Conservation (phyloP, 2,329 filamentous ascomycete genomes). For the Fonsecaea pedrosoi region DNA sequence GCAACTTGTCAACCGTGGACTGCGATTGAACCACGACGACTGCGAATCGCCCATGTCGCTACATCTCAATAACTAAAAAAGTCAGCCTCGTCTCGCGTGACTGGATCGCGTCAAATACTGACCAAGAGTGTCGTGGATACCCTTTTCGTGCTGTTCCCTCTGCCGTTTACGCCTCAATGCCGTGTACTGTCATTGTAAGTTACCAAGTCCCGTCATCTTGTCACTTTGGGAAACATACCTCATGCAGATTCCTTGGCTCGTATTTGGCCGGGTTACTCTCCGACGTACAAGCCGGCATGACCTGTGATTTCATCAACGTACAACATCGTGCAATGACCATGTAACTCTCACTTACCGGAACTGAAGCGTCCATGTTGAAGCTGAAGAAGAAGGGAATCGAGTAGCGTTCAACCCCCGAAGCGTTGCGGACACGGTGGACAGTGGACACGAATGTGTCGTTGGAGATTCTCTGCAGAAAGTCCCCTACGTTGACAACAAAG, state of each 20-base stretch:
- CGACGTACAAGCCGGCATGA: slow-evolving; percentile 51
- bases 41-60: neutral
- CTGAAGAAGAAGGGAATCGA: slow-evolving; percentile 35
- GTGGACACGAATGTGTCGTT: slow-evolving; percentile 59
- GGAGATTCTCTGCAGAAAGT: slow-evolving; percentile 58
- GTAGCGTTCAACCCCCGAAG: slow-evolving; percentile 35
- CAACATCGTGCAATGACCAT: neutral
- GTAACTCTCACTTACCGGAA: slow-evolving; percentile 5
- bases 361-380: slow-evolving; percentile 30
- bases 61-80: neutral
- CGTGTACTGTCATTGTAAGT: slow-evolving; percentile 13
- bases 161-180: slow-evolving; percentile 9
- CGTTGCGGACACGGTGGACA: slow-evolving; percentile 60
- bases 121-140: slow-evolving; percentile 16
- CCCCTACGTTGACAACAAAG: slow-evolving; percentile 58
- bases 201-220: neutral
- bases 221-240: slow-evolving; percentile 6
- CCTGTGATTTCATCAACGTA: slow-evolving; percentile 57
- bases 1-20: no score
- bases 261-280: slow-evolving; percentile 57
- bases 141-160: slow-evolving; percentile 15
- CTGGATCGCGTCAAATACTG: neutral
- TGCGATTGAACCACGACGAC: no score
- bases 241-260: slow-evolving; percentile 46
- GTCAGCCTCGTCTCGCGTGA: neutral